Base-by-base conservation (phyloP, 805 yeast genomes). In the Yarrowia sp. region DNA sequence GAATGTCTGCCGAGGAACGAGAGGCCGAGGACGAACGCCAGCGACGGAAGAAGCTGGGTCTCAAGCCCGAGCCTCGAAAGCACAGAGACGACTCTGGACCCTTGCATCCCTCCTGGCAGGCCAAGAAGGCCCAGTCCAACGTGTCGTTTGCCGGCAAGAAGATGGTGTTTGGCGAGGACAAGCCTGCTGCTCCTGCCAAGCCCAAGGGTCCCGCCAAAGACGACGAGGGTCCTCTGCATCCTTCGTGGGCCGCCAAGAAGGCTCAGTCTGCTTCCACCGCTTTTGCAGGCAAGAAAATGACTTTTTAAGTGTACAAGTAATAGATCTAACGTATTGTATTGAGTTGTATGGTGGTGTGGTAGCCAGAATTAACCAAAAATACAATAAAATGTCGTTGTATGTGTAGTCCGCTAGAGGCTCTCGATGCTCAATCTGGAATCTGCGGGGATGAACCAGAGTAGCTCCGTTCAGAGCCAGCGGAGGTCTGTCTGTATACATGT, bases 31-130 rank as follows among this genome's bases (percentile, higher is more conserved):
- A 21, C 19, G 59, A 62, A 25, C 33, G 59, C 24, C 38, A 31
- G 16, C 33, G 31, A 21, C 25, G 33, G 2, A 51, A 51, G 62
- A 55, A 51, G 18, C 22, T 35, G 58, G 58, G 58, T 10, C 42
- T 51, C 9, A 13, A 14, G 8, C 58, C 58, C 4, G 42, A 24
- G 24, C 42, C 42, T 16, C n/a, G 6, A 8, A 14, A 0, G 13
- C 58, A 51, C n/a, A 19, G 58, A 24, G 58, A 51, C 19, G 71
- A 65, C 16, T 66, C 70, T 19, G 70, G 71, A 55, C 75, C 78
- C 6, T 65, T 88, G 66, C 99, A 94, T 81, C 99, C 99, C n/a
- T 94, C 99, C 1, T 94, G 99, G 99, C 86, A 83, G 68, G 99
- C 99, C 21, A 89, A 88, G 77, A 84, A 82, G 76, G 88, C 83